Percentiles rank a stretch among this genome's conserved stretches.
These are phyloP conservation scores for Colletotrichum euphorbiae DNA, from an alignment of 2,329 filamentous ascomycete species.

Conservation along the genomic window DNA sequence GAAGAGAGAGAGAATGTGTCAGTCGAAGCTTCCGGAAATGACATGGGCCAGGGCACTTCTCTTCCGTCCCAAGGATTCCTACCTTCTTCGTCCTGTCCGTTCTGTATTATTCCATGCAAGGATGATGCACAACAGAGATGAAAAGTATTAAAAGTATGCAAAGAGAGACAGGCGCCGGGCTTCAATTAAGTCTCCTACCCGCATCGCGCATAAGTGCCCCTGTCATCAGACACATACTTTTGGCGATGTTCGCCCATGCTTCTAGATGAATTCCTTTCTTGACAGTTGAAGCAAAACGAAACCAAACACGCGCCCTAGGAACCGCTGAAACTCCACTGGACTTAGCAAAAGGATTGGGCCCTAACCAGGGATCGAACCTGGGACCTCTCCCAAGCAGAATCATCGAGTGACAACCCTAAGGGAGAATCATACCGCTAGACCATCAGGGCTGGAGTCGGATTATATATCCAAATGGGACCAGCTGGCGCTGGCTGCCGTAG, in stretches of 20 bases:
- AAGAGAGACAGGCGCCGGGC: background rate
- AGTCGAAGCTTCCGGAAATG: background rate
- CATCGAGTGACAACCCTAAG: slow-evolving; percentile 19
- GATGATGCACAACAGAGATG: background rate
- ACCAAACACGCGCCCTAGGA: background rate
- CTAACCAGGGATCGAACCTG: slow-evolving; percentile 40
- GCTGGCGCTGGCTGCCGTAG: background rate
- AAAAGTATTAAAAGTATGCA: background rate
- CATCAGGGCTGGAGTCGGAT: slow-evolving; percentile 25
- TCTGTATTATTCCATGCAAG: background rate
- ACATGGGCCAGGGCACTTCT: background rate
- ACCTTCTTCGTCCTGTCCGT: background rate
- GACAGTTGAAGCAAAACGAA: background rate
- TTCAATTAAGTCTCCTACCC: slow-evolving; percentile 12
- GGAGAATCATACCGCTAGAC: slow-evolving; percentile 41
- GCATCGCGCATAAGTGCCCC: slow-evolving; percentile 17
- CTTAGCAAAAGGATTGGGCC: slow-evolving; percentile 18
- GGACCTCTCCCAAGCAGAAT: slow-evolving; percentile 29
- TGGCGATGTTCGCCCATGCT: background rate
- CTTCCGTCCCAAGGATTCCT: slow-evolving; percentile 5
- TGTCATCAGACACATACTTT: background rate
- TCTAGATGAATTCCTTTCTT: slow-evolving; percentile 1
- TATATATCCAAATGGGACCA: background rate
- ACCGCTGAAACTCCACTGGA: background rate
- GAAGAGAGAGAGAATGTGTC: background rate